Conservation (phyloP, 768 basidiomycete species). For the Chalciporus piperatus region DNA sequence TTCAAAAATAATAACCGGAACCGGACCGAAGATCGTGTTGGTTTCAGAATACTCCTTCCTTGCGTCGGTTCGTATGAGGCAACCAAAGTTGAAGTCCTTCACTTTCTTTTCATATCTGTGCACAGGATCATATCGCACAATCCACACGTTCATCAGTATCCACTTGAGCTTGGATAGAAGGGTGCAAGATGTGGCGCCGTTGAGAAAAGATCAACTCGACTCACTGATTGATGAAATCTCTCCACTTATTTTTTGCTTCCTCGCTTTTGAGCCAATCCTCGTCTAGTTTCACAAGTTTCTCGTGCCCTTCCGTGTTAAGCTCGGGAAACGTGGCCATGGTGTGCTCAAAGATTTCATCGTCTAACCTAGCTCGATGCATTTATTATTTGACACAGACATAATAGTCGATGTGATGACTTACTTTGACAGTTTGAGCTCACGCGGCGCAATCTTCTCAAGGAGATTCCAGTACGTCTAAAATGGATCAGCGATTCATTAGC, state of each 20-base stretch:
- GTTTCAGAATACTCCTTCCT: slow-evolving; percentile 80
- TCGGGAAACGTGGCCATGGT: slow-evolving; percentile 81
- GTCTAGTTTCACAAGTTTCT: slow-evolving; percentile 57
- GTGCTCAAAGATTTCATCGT: slow-evolving; percentile 89
- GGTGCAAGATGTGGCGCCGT: background rate
- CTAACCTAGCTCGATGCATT: slow-evolving; percentile 49
- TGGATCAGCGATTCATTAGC: slow-evolving; percentile 9
- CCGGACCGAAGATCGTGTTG: slow-evolving; percentile 91
- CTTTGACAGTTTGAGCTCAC: slow-evolving; percentile 80
- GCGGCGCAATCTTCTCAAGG: slow-evolving; percentile 74
- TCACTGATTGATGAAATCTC: slow-evolving; percentile 78
- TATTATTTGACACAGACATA: slow-evolving; percentile 11
- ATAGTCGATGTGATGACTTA: slow-evolving; percentile 34
- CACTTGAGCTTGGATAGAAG: slow-evolving; percentile 1
- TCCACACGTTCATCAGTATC: slow-evolving; percentile 4
- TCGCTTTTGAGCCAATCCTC: slow-evolving; percentile 92
- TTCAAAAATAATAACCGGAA: background rate
- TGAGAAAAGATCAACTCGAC: slow-evolving; percentile 21
- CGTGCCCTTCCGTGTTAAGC: slow-evolving; percentile 47
- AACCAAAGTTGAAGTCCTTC: slow-evolving; percentile 96
- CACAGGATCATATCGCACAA: background rate
- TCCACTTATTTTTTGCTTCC: slow-evolving; percentile 87
- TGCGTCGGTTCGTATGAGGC: slow-evolving; percentile 81
- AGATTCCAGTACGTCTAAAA: slow-evolving; percentile 92
- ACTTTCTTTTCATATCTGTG: slow-evolving; percentile 86